Conservation (phyloP, 78 protist species). For the Pigoraptor vietnamica region DNA sequence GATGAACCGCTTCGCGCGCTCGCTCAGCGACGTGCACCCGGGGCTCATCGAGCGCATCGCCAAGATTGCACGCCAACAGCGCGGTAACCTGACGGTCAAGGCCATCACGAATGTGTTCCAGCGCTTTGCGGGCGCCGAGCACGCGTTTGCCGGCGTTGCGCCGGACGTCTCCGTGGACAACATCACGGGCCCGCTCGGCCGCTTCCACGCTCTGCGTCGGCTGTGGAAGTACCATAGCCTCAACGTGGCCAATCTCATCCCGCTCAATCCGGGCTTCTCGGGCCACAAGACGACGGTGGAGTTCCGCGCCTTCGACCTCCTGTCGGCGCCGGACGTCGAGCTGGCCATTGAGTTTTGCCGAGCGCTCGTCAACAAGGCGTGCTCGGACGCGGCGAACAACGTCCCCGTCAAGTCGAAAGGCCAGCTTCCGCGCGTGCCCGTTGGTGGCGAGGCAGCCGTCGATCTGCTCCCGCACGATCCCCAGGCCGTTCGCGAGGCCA, state of each 20-base stretch:
- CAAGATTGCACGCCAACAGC: not conserved
- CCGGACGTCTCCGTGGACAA: not conserved
- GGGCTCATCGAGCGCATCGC: not conserved
- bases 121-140: not conserved
- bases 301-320: constrained; percentile 5
- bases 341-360: not conserved
- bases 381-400: not conserved
- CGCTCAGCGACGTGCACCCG: not conserved
- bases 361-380: not conserved
- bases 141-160: not conserved
- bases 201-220: not conserved
- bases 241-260: not conserved
- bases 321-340: not conserved
- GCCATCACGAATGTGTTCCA: not conserved
- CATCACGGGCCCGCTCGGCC: not conserved
- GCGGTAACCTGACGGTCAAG: not conserved
- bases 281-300: not conserved
- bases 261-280: not conserved
- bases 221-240: not conserved
- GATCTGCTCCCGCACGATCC: not conserved
- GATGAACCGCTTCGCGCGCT: not conserved
- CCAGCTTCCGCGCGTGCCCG: not conserved
- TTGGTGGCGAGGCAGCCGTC: not conserved
- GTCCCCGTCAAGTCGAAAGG: not conserved
- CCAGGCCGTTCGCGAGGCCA: not conserved